phyloP scores from a whole-genome alignment of 495 filamentous ascomycete genomes.

The Hyphodiscus hymeniophilus region DNA sequence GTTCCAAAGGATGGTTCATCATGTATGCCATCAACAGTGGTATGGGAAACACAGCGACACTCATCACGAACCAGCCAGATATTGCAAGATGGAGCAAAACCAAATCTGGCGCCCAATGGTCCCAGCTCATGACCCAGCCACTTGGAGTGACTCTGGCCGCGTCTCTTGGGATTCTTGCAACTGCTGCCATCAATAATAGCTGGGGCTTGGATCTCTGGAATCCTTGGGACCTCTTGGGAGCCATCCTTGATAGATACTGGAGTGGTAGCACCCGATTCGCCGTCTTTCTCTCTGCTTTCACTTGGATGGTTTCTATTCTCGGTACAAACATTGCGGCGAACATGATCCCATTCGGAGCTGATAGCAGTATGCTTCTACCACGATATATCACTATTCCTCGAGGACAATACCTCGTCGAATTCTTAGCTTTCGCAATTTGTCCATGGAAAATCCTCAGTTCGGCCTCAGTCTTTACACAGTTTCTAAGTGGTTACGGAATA shows the following conservation, averaged over 20 bases:
- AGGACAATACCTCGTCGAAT: constrained; percentile 29
- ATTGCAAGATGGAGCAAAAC: constrained; percentile 31
- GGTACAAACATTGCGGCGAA: constrained; percentile 32
- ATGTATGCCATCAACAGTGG: constrained; percentile 33
- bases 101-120: constrained; percentile 29
- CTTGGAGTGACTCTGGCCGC: constrained; percentile 33
- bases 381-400: constrained; percentile 30
- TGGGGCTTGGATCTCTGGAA: constrained; percentile 29
- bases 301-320: constrained; percentile 26
- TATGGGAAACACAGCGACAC: constrained; percentile 33
- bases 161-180: constrained; percentile 33
- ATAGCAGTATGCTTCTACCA: constrained; percentile 29
- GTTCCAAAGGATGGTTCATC: constrained; percentile 30
- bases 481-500: constrained; percentile 26
- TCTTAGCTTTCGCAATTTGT: constrained; percentile 26
- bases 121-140: constrained; percentile 31
- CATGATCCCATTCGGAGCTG: constrained; percentile 34
- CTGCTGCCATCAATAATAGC: constrained; percentile 31
- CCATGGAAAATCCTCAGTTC: constrained; percentile 28
- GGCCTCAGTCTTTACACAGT: constrained; percentile 25
- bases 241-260: constrained; percentile 22
- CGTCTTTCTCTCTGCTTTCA: constrained; percentile 30
- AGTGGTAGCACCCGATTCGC: constrained; percentile 25
- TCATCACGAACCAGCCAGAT: constrained; percentile 38
- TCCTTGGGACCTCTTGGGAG: constrained; percentile 19